Base-by-base conservation (phyloP, 2,329 filamentous ascomycete species). In the Juglanconis juglandina region DNA sequence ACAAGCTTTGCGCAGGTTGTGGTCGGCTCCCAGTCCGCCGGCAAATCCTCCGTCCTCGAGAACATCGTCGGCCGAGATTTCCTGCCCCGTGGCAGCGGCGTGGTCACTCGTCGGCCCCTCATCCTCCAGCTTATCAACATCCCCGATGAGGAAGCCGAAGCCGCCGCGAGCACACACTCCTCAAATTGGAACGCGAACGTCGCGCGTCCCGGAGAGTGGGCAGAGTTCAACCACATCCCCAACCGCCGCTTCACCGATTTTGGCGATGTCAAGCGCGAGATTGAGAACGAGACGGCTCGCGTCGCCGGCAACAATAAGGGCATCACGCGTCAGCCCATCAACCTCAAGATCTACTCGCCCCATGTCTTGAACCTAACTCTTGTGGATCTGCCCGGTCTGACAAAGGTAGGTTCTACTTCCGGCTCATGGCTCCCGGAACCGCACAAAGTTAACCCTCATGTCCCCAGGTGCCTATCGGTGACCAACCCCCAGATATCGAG, bases 101-200 rank as follows among this genome's bases (percentile, higher is more conserved):
- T 99, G 75, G 93, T 97, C 65, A 99, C 95, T 60, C 86, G 95
- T 64, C 86, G 95, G 70, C 95, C 95, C 60, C 84, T 99, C 69
- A 97, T 99, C 69, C 86, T 99, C 62, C 95, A 99, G 76, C 89
- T 99, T 72, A 98, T 99, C 86, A 99, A 99, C 72, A 88, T 99
- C 58, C 90, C 92, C 54, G 86, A 89, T 60, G 90, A 96, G 69
- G 85, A 85, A 63, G 79, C 83, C 61, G 41, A 55, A 17, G 46
- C 55, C 39, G 51, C 61, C 13, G 55, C 55, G 30, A 41, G 30
- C 32, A 58, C 32, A 13, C 61, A 63, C 39, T 46, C 58, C 42
- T 63, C 61, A 24, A 59, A 63, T 35, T 63, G 59, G 42, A 61
- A 63, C 32, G 87, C 91, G 48, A 90, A 86, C 64, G 87, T 92